phyloP scores from a whole-genome alignment of 2,329 filamentous ascomycete genomes.

The Exophiala spinifera region DNA sequence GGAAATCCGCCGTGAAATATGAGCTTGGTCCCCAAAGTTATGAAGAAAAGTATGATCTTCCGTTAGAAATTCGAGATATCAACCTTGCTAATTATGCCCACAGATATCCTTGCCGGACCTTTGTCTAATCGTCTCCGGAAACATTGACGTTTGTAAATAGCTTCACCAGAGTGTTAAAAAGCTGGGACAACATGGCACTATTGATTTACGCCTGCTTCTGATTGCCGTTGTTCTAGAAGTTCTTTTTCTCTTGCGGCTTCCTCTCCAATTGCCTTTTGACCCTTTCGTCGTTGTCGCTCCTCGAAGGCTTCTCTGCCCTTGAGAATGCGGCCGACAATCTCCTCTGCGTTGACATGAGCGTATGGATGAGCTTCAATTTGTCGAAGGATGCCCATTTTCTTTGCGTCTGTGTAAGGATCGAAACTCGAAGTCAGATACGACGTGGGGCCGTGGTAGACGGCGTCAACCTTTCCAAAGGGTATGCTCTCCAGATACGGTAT shows the following conservation, averaged over 20 bases:
- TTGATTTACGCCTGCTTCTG: constrained; percentile 39
- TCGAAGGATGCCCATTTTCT: constrained; percentile 77
- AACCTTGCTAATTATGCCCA: constrained; percentile 51
- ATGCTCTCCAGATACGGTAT: constrained; percentile 70
- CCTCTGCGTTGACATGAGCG: constrained; percentile 81
- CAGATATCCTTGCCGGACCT: constrained; percentile 48
- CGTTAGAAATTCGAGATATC: constrained; percentile 22
- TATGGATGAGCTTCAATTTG: constrained; percentile 76
- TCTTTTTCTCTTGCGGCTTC: constrained; percentile 62
- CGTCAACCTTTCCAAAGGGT: constrained; percentile 70
- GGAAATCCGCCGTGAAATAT: constrained; percentile 62
- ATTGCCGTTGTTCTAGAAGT: constrained; percentile 51
- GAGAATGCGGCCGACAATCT: constrained; percentile 89
- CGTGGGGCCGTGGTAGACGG: constrained; percentile 95
- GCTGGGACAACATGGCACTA: background rate
- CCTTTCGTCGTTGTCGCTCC: constrained; percentile 84
- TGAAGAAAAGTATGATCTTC: constrained; percentile 58
- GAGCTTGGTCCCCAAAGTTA: constrained; percentile 69
- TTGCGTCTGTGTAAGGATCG: constrained; percentile 77
- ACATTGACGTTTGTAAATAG: constrained; percentile 16
- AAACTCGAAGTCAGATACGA: constrained; percentile 77
- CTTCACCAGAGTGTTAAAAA: background rate
- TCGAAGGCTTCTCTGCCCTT: constrained; percentile 84
- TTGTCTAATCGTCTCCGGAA: constrained; percentile 33
- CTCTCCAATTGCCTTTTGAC: constrained; percentile 78